Conservation (phyloP, 495 filamentous ascomycete species). For the Aspergillus nanangensis region DNA sequence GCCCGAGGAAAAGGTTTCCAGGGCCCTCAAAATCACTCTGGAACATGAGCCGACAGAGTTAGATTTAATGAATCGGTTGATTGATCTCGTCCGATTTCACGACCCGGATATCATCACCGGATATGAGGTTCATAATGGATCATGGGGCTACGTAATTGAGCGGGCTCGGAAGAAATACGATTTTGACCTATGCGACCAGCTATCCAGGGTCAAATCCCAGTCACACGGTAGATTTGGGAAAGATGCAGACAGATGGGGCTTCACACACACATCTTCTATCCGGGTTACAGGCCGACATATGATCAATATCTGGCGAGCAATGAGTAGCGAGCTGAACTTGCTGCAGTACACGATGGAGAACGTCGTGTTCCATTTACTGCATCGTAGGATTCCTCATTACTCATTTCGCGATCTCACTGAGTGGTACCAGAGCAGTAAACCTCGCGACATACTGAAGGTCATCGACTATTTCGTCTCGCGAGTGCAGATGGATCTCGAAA, state of each 20-base stretch:
- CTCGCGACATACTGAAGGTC: constrained; percentile 66
- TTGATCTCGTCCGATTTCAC: constrained; percentile 76
- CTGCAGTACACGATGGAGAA: constrained; percentile 97
- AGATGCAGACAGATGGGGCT: constrained; percentile 86
- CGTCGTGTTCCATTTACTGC: constrained; percentile 87
- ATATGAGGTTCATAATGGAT: constrained; percentile 88
- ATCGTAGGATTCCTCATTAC: constrained; percentile 90
- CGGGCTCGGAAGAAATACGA: constrained; percentile 82
- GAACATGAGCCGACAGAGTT: constrained; percentile 75
- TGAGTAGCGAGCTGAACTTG: constrained; percentile 84
- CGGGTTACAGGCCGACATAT: constrained; percentile 87
- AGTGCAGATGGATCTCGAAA: constrained; percentile 81
- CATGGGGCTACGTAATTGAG: constrained; percentile 95
- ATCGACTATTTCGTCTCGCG: constrained; percentile 73
- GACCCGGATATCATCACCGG: constrained; percentile 95
- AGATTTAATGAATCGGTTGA: constrained; percentile 73
- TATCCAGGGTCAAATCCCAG: constrained; percentile 81
- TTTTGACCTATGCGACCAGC: constrained; percentile 82
- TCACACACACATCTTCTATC: constrained; percentile 84
- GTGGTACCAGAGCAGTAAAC: constrained; percentile 70
- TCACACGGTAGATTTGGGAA: constrained; percentile 79
- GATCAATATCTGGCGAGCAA: constrained; percentile 97
- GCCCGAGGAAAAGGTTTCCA: constrained; percentile 45
- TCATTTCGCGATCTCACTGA: constrained; percentile 67
- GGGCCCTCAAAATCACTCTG: constrained; percentile 52